Conservation (phyloP, 2,329 filamentous ascomycete genomes). For the Nothophoma quercina region DNA sequence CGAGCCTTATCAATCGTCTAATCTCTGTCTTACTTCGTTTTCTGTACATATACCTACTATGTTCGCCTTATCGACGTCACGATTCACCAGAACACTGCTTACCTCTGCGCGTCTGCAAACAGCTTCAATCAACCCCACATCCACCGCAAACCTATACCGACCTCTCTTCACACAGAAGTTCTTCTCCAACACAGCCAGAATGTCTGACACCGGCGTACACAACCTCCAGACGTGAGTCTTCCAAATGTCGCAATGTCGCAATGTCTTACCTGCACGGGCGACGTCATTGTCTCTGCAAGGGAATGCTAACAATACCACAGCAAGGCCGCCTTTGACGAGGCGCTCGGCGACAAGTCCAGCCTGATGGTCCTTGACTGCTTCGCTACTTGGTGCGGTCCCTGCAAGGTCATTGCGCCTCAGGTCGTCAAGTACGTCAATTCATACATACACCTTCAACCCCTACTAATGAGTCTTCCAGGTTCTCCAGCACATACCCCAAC, state of each 20-base stretch:
- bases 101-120: constrained; percentile 50
- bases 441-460: neutral
- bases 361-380: constrained; percentile 85
- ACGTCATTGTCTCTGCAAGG: constrained; percentile 21
- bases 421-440: constrained; percentile 66
- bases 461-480: constrained; percentile 52
- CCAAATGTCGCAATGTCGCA: constrained; percentile 2
- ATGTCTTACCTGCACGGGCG: constrained; percentile 10
- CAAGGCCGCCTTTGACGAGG: constrained; percentile 65
- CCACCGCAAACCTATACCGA: constrained; percentile 42
- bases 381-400: constrained; percentile 92
- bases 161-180: constrained; percentile 44
- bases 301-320: constrained; percentile 51
- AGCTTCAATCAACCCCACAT: constrained; percentile 40
- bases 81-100: constrained; percentile 52
- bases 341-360: constrained; percentile 61
- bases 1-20: constrained; percentile 46
- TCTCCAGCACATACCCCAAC: constrained; percentile 65
- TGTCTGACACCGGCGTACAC: constrained; percentile 58
- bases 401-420: constrained; percentile 85
- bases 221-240: constrained; percentile 55
- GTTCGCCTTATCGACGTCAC: constrained; percentile 48
- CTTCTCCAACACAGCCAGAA: constrained; percentile 54
- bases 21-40: constrained; percentile 28
- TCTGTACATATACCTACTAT: constrained; percentile 49